Conservation (phyloP, 2,329 filamentous ascomycete species). For the Cladobotryum mycophilum region DNA sequence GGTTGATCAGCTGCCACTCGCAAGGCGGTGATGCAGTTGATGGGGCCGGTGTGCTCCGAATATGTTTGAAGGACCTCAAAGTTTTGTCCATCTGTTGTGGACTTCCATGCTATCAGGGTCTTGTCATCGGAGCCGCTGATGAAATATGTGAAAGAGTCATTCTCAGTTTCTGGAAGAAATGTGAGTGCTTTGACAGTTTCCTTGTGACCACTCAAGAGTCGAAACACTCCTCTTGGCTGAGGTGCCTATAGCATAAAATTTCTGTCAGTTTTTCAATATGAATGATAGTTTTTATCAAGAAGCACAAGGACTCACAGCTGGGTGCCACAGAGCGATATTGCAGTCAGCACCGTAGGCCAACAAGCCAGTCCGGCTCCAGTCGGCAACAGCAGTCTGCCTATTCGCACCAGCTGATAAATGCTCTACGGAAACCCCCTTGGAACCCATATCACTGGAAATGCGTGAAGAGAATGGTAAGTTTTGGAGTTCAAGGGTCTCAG, state of each 20-base stretch:
- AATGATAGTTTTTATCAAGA: conserved; percentile 4
- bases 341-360: conserved; percentile 86
- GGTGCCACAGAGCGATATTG: conserved; percentile 85
- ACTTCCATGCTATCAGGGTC: conserved; percentile 65
- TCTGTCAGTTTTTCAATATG: neutral
- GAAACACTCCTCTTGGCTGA: conserved; percentile 51
- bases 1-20: conserved; percentile 21
- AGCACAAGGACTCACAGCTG: conserved; percentile 50
- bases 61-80: conserved; percentile 44
- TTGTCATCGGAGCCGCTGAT: conserved; percentile 79
- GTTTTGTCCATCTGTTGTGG: conserved; percentile 18
- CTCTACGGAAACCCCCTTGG: conserved; percentile 31
- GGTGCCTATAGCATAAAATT: conserved; percentile 26
- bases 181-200: conserved; percentile 77
- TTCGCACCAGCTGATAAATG: conserved; percentile 80
- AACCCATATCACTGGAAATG: conserved; percentile 21
- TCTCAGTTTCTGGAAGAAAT: conserved; percentile 55
- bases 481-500: conserved; percentile 4
- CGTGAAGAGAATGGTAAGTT: conserved; percentile 1
- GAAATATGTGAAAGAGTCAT: conserved; percentile 49
- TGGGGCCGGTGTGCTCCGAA: conserved; percentile 62
- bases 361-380: conserved; percentile 71
- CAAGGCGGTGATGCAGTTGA: conserved; percentile 60
- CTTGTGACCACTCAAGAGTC: conserved; percentile 67
- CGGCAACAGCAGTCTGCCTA: conserved; percentile 79